Conservation (phyloP, 2,329 filamentous ascomycete species). For the Madurella fahalii region DNA sequence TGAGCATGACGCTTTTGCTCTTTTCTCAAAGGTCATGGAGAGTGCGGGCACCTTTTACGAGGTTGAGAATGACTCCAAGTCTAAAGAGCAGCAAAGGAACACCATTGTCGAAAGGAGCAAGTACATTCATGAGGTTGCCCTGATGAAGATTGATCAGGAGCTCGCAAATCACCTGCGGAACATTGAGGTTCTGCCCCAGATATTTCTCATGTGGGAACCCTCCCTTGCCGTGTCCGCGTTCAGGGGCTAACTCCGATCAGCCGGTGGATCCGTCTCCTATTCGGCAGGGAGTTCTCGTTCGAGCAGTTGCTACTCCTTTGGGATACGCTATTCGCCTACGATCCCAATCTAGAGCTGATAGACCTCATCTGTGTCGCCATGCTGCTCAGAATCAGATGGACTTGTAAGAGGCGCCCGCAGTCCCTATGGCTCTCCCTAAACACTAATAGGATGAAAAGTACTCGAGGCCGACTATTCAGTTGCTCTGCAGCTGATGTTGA, state of each 20-base stretch:
- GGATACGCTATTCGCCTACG: constrained; percentile 87
- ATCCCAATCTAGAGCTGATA: constrained; percentile 73
- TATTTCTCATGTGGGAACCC: constrained; percentile 76
- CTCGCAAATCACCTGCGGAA: constrained; percentile 74
- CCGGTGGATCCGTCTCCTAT: constrained; percentile 89
- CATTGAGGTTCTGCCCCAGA: constrained; percentile 90
- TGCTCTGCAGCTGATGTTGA: constrained; percentile 75
- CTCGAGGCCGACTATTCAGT: constrained; percentile 83
- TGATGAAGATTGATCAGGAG: constrained; percentile 77
- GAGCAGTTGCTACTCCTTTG: constrained; percentile 79
- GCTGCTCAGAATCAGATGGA: constrained; percentile 87
- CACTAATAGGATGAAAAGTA: constrained; percentile 46
- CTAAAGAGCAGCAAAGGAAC: constrained; percentile 39
- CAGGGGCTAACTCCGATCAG: constrained; percentile 39
- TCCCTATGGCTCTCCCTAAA: background rate
- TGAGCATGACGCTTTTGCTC: constrained; percentile 84
- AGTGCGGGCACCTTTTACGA: constrained; percentile 84
- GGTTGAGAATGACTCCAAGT: constrained; percentile 45
- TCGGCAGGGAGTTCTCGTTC: constrained; percentile 90
- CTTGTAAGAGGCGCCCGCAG: constrained; percentile 50
- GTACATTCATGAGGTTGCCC: constrained; percentile 77
- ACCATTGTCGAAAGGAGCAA: constrained; percentile 83
- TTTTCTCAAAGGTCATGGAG: constrained; percentile 87
- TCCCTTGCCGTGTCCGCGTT: background rate
- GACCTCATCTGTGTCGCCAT: constrained; percentile 92